A percentile compares a stretch with the other conserved stretches of the same genome.
Evolutionary conservation across 345 rosid species (phyloP).

Genomic region (Arabis hirsuta): DNA sequence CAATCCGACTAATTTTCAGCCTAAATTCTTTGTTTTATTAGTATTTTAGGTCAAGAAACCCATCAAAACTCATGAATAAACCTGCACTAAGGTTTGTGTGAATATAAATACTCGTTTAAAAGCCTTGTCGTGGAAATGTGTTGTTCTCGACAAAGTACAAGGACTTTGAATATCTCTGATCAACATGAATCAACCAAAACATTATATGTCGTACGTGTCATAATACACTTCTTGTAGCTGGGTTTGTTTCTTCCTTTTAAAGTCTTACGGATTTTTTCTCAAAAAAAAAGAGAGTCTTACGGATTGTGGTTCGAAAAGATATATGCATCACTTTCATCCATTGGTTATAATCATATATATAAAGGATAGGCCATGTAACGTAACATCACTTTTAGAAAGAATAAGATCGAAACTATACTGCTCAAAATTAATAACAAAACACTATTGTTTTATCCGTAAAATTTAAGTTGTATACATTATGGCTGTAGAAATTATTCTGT

Average conservation of each 20-base stretch:
- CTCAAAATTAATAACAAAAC: no score
- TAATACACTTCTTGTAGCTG: neutral
- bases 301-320: neutral
- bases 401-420: neutral
- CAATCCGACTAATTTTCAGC: no score
- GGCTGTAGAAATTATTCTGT: no score
- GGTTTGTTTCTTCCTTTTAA: neutral
- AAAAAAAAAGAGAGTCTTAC: neutral
- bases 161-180: neutral
- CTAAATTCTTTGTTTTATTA: no score
- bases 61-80: no score
- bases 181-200: neutral
- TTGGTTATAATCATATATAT: neutral
- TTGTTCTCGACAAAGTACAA: neutral
- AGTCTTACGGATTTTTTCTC: neutral
- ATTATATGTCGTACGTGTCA: neutral
- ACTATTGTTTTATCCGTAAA: no score
- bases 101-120: conserved; percentile 6
- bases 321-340: neutral
- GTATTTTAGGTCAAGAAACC: no score
- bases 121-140: neutral
- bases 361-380: neutral
- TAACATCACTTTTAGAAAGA: neutral
- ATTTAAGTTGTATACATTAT: no score
- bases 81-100: neutral